Conservation (phyloP, 106 monocot species). For the Dendrobium nobile region DNA sequence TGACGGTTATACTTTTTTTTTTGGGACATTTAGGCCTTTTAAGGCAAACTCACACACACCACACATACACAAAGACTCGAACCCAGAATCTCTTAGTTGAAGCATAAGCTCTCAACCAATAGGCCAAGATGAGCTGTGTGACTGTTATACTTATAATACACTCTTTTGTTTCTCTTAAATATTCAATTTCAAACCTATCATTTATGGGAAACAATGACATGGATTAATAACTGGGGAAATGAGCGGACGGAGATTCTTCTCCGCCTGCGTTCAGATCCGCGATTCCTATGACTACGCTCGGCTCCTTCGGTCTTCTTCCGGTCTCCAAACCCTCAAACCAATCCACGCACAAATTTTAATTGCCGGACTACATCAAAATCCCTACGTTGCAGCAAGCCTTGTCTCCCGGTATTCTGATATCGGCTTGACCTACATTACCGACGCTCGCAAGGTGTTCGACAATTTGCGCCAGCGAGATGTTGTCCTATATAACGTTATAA, state of each 20-base stretch:
- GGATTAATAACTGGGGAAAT: not conserved
- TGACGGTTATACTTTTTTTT: no score
- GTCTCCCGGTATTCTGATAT: constrained; percentile 23
- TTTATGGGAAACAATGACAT: no score
- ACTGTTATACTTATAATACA: no score
- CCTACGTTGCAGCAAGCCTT: constrained; percentile 37
- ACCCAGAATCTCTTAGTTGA: no score
- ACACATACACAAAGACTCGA: no score
- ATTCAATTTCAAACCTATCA: no score
- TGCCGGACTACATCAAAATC: constrained; percentile 18
- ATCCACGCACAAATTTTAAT: constrained; percentile 36
- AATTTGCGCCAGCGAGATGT: constrained; percentile 19
- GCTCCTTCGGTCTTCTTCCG: constrained; percentile 15
- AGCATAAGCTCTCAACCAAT: no score
- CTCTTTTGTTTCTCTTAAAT: no score
- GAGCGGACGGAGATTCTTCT: not conserved
- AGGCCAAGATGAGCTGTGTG: no score
- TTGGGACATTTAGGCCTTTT: no score
- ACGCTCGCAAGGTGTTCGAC: constrained; percentile 43
- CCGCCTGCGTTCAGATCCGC: not conserved
- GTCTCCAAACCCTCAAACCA: constrained; percentile 9
- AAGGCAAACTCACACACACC: no score
- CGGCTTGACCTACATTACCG: not conserved
- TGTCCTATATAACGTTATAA: constrained; percentile 44
- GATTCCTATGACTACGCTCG: constrained; percentile 22